Percentiles rank a stretch among this genome's conserved stretches.
phyloP scores from a whole-genome alignment of 352 stramenopile species.

The Blastocystis sp. region DNA sequence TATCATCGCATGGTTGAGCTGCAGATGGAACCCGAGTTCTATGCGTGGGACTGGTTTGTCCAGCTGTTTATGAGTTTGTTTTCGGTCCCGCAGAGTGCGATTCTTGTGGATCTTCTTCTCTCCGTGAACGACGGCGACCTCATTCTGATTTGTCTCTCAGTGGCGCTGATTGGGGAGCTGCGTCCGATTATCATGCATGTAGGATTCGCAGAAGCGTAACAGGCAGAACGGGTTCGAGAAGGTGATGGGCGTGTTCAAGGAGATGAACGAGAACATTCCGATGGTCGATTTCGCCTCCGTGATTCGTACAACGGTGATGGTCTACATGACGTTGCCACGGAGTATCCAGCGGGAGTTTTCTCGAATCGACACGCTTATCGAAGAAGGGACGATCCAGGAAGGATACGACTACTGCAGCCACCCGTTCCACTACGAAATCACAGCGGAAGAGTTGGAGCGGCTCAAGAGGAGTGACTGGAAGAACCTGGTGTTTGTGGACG shows the following conservation, averaged over 20 bases:
- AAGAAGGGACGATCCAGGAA: background rate
- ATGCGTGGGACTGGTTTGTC: constrained; percentile 48
- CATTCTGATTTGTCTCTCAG: constrained; percentile 31
- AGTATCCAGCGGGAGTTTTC: background rate
- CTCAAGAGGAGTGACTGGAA: background rate
- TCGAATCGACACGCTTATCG: background rate
- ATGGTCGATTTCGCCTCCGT: background rate
- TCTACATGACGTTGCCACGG: constrained; percentile 10
- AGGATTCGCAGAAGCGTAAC: background rate
- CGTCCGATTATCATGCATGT: constrained; percentile 8
- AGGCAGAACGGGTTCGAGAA: constrained; percentile 5
- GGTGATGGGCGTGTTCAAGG: constrained; percentile 2
- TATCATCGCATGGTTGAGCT: background rate
- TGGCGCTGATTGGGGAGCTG: constrained; percentile 23
- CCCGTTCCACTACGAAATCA: background rate
- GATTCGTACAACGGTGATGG: background rate
- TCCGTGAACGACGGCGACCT: background rate
- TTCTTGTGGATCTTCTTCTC: constrained; percentile 43
- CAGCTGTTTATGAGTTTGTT: constrained; percentile 41
- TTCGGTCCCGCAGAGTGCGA: background rate
- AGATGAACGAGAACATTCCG: constrained; percentile 42
- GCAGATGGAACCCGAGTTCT: background rate
- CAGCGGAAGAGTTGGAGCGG: background rate
- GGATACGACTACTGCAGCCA: background rate
- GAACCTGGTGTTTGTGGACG: constrained; percentile 28